Evolutionary conservation across 2,329 filamentous ascomycete genomes (phyloP).

Genomic region (Colletotrichum orbiculare): DNA sequence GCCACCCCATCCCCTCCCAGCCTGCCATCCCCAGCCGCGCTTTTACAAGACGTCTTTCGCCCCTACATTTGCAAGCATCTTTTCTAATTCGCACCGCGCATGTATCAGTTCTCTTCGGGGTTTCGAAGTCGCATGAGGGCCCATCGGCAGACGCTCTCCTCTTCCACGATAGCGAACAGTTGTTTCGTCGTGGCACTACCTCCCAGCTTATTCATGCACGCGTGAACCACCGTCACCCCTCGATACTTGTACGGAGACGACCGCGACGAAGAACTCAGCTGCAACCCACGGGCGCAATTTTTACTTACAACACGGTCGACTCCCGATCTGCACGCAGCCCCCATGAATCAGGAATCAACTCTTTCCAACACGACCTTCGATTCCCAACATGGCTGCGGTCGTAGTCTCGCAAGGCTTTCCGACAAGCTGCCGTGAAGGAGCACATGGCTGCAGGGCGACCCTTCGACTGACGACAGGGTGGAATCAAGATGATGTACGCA

Average conservation of each 20-base stretch:
- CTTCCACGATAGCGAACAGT: no score
- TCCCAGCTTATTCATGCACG: no score
- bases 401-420: slow-evolving; percentile 55
- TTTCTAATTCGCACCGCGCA: slow-evolving; percentile 25
- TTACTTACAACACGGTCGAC: slow-evolving; percentile 7
- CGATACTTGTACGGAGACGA: neutral
- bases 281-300: neutral
- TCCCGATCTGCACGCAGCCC: slow-evolving; percentile 48
- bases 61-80: slow-evolving; percentile 3
- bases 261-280: slow-evolving; percentile 26
- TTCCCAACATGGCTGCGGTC: slow-evolving; percentile 66
- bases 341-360: slow-evolving; percentile 63
- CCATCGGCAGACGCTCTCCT: neutral
- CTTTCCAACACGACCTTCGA: slow-evolving; percentile 56
- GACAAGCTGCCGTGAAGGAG: slow-evolving; percentile 55
- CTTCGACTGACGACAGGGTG: slow-evolving; percentile 49
- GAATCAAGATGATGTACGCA: slow-evolving; percentile 44
- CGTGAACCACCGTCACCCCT: neutral
- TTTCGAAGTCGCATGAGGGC: neutral
- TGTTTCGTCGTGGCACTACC: no score
- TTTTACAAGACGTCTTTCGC: slow-evolving; percentile 19
- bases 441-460: slow-evolving; percentile 49
- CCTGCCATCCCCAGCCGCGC: slow-evolving; percentile 19
- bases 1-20: slow-evolving; percentile 9
- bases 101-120: slow-evolving; percentile 17